Percentiles rank a stretch among this genome's conserved stretches.
These are phyloP conservation scores for Vachellia collinsii DNA, from an alignment of 306 rosid genomes.

Conservation along the genomic window DNA sequence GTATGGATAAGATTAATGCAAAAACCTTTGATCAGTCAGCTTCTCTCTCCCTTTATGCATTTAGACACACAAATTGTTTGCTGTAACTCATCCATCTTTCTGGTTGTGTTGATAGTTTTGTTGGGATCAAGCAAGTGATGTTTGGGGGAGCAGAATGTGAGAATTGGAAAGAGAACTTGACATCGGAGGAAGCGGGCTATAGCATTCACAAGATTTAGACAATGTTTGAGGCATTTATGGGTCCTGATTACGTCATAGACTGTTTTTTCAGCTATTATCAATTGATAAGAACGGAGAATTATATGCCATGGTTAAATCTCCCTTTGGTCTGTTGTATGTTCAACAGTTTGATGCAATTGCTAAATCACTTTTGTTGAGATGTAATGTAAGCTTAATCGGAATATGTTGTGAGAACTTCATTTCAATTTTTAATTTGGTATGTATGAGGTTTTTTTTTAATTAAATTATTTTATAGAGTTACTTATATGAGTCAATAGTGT, in stretches of 20 bases:
- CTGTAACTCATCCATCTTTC: slow-evolving; percentile 7
- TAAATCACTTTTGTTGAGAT: not conserved
- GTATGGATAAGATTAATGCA: not conserved
- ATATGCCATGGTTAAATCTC: not conserved
- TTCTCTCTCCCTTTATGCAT: not conserved
- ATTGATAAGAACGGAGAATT: not conserved
- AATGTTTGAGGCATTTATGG: slow-evolving; percentile 21
- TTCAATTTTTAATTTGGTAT: too few species aligned
- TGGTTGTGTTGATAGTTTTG: slow-evolving; percentile 48
- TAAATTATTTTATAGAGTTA: too few species aligned
- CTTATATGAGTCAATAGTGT: too few species aligned
- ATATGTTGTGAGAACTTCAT: not conserved
- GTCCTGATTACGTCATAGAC: not conserved
- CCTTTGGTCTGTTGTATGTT: not conserved
- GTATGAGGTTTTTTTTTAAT: too few species aligned
- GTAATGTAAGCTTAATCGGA: not conserved
- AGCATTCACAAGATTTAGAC: slow-evolving; percentile 70
- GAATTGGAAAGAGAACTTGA: slow-evolving; percentile 85
- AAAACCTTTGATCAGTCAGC: not conserved
- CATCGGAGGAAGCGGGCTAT: slow-evolving; percentile 76
- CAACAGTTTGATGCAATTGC: not conserved
- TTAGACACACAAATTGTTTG: not conserved
- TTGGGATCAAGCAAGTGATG: slow-evolving; percentile 81
- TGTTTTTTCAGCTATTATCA: not conserved
- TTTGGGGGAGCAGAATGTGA: slow-evolving; percentile 86